Evolutionary conservation across 2,329 filamentous ascomycete genomes (phyloP).

Genomic region (Gaeumannomyces sp.): DNA sequence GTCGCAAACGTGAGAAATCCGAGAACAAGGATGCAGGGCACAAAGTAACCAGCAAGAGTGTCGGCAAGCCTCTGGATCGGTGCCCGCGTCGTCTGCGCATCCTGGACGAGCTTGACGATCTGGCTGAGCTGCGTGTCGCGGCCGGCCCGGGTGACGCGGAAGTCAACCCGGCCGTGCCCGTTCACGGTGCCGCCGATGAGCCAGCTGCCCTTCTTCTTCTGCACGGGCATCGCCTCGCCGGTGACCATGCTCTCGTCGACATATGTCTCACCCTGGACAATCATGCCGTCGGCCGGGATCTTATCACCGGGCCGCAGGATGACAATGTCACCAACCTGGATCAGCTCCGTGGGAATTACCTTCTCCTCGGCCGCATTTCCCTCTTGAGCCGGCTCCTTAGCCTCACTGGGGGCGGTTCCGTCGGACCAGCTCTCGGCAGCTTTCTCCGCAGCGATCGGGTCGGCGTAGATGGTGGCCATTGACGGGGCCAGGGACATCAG

Average conservation of each 20-base stretch:
- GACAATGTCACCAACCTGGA: constrained; percentile 90
- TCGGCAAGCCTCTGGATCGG: constrained; percentile 94
- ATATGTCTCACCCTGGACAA: constrained; percentile 86
- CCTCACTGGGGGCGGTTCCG: constrained; percentile 28
- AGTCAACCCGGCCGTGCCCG: constrained; percentile 83
- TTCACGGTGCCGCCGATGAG: constrained; percentile 96
- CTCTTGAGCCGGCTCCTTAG: constrained; percentile 38
- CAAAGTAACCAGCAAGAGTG: constrained; percentile 85
- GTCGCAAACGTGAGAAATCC: constrained; percentile 78
- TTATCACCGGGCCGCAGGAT: constrained; percentile 93
- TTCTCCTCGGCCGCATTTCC: constrained; percentile 71
- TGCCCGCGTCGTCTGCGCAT: constrained; percentile 88
- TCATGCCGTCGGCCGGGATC: constrained; percentile 83
- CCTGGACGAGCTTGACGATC: constrained; percentile 96
- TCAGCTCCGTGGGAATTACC: constrained; percentile 85
- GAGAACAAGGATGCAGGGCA: constrained; percentile 78
- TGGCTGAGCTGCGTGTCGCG: constrained; percentile 95
- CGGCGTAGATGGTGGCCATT: constrained; percentile 93
- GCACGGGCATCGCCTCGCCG: constrained; percentile 90
- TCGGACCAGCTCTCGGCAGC: constrained; percentile 69
- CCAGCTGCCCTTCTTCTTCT: constrained; percentile 72
- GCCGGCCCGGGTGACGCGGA: constrained; percentile 85
- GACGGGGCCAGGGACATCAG: constrained; percentile 95
- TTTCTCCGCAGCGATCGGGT: constrained; percentile 90
- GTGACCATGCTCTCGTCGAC: constrained; percentile 99